phyloP scores from a whole-genome alignment of 2,329 filamentous ascomycete species.

The Zalaria sp. region DNA sequence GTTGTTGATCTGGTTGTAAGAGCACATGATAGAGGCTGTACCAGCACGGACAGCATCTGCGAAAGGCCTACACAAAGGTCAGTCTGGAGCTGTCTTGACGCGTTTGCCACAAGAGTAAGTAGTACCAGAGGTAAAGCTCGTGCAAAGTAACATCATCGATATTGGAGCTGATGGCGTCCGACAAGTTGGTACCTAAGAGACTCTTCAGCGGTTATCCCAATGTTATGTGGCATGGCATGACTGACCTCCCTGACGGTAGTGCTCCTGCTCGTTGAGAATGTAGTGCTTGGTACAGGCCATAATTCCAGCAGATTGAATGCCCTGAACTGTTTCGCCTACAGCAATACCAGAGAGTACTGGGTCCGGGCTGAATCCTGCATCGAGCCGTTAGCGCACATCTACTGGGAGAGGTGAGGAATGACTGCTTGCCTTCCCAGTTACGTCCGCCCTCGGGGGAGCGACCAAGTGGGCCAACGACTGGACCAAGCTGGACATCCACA shows the following conservation, averaged over 20 bases:
- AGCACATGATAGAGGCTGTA: slow-evolving; percentile 40
- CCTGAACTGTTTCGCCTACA: slow-evolving; percentile 58
- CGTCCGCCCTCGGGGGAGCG: slow-evolving; percentile 53
- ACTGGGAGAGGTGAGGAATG: too few relatives aligned
- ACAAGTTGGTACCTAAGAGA: slow-evolving; percentile 46
- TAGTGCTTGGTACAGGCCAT: slow-evolving; percentile 75
- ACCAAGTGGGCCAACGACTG: slow-evolving; percentile 61
- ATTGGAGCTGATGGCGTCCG: slow-evolving; percentile 46
- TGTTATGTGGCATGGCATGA: background rate
- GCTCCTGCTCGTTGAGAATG: slow-evolving; percentile 60
- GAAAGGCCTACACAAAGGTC: slow-evolving; percentile 26
- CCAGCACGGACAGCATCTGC: slow-evolving; percentile 36
- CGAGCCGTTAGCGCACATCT: background rate
- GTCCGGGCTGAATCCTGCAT: slow-evolving; percentile 49
- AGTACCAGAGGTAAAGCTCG: slow-evolving; percentile 46
- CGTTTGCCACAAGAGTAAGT: slow-evolving; percentile 5
- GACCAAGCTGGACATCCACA: slow-evolving; percentile 60
- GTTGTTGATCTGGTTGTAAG: slow-evolving; percentile 68
- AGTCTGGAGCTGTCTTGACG: background rate
- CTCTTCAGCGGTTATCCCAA: background rate
- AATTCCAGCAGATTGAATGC: slow-evolving; percentile 69
- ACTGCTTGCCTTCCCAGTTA: slow-evolving; percentile 52
- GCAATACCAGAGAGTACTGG: slow-evolving; percentile 61
- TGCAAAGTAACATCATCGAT: slow-evolving; percentile 50
- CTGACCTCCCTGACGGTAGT: slow-evolving; percentile 44